phyloP scores from a whole-genome alignment of 345 rosid species.

The Citrus medica region DNA sequence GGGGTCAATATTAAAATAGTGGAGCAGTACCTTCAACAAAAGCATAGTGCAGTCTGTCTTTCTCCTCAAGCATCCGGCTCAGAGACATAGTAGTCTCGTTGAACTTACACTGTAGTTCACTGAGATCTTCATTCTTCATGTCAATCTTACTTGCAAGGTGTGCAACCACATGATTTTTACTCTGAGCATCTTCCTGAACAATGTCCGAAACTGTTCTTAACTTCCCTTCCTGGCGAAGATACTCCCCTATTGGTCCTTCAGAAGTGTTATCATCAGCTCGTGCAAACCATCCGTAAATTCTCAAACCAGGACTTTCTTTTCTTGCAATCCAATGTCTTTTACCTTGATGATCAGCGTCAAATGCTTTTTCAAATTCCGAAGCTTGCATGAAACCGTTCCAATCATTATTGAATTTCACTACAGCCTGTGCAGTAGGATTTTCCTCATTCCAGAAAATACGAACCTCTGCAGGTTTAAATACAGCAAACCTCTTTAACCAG shows the following conservation, averaged over 20 bases:
- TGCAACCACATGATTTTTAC: slow-evolving; percentile 41
- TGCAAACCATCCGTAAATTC: slow-evolving; percentile 77
- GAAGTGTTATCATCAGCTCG: slow-evolving; percentile 59
- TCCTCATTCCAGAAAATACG: slow-evolving; percentile 44
- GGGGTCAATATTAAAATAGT: background rate
- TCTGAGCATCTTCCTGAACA: slow-evolving; percentile 39
- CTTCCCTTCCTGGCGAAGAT: slow-evolving; percentile 56
- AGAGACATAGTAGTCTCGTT: slow-evolving; percentile 54
- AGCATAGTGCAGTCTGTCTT: slow-evolving; percentile 53
- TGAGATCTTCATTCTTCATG: slow-evolving; percentile 54
- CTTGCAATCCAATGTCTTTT: slow-evolving; percentile 56
- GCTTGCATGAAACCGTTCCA: slow-evolving; percentile 66
- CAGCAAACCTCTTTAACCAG: slow-evolving; percentile 59
- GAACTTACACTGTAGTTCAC: slow-evolving; percentile 47
- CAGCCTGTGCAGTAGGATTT: slow-evolving; percentile 37
- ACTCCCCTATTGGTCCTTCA: slow-evolving; percentile 64
- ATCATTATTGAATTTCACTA: slow-evolving; percentile 49
- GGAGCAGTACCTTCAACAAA: slow-evolving; percentile 59
- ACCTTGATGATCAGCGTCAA: slow-evolving; percentile 40
- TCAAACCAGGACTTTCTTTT: slow-evolving; percentile 28
- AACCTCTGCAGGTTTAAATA: slow-evolving; percentile 56
- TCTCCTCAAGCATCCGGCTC: slow-evolving; percentile 64
- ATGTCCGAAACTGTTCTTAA: slow-evolving; percentile 54
- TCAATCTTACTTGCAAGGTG: slow-evolving; percentile 53
- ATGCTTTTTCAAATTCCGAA: slow-evolving; percentile 60